phyloP scores from a whole-genome alignment of 257 asterid species.

The Avicennia marina region DNA sequence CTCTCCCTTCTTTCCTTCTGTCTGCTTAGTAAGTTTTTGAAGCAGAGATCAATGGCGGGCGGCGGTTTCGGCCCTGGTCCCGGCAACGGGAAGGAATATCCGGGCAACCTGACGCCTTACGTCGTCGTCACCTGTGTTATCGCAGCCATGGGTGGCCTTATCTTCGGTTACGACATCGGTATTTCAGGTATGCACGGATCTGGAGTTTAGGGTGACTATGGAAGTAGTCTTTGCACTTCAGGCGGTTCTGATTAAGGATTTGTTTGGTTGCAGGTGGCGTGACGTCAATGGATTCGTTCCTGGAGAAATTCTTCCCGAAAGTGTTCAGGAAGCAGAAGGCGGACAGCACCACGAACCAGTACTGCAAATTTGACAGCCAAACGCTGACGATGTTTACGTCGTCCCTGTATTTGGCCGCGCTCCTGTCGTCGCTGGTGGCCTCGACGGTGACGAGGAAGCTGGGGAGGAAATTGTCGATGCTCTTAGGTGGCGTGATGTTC shows the following conservation, averaged over 20 bases:
- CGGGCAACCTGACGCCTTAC: slow-evolving; percentile 48
- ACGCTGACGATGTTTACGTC: slow-evolving; percentile 54
- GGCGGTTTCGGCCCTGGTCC: no score
- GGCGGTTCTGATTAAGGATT: neutral
- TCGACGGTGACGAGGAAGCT: slow-evolving; percentile 38
- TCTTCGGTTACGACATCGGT: slow-evolving; percentile 69
- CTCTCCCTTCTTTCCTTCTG: no score
- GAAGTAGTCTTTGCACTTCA: neutral
- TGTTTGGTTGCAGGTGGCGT: slow-evolving; percentile 42
- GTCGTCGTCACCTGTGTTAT: slow-evolving; percentile 53
- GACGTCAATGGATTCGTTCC: slow-evolving; percentile 56
- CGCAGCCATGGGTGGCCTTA: slow-evolving; percentile 77
- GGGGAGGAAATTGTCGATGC: slow-evolving; percentile 56
- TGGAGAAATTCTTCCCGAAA: slow-evolving; percentile 41
- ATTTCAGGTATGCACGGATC: slow-evolving; percentile 44
- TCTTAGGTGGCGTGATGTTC: slow-evolving; percentile 43
- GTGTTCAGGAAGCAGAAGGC: slow-evolving; percentile 29
- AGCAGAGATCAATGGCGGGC: no score
- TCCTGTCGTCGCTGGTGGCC: slow-evolving; percentile 49
- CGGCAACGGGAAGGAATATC: slow-evolving; percentile 53
- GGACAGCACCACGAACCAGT: slow-evolving; percentile 31
- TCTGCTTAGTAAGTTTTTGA: no score
- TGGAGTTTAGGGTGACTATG: neutral
- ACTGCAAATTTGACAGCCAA: slow-evolving; percentile 51
- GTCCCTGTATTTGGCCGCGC: slow-evolving; percentile 61